A percentile compares a stretch with the other conserved stretches of the same genome.
Conservation (phyloP, 352 stramenopile genomes). For the Thraustochytrium sp. region DNA sequence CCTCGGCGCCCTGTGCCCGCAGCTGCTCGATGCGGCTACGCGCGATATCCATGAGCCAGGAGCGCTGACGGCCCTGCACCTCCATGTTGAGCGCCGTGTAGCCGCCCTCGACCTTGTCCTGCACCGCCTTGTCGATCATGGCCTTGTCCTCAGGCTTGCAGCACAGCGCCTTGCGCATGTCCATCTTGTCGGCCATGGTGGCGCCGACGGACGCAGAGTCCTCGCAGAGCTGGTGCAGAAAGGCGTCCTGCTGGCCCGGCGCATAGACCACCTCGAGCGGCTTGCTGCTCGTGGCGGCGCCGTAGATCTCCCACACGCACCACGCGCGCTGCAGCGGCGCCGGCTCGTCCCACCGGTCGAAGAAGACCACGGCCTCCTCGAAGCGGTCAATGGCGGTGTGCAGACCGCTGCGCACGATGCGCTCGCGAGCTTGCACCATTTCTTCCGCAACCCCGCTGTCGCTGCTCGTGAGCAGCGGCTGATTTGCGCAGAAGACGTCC, state of each 20-base stretch:
- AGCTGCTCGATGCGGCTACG: not conserved
- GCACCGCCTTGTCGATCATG: not conserved
- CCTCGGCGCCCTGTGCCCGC: not conserved
- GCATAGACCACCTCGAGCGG: not conserved
- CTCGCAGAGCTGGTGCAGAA: not conserved
- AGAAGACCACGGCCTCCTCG: not conserved
- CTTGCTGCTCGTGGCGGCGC: not conserved
- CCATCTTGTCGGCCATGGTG: not conserved
- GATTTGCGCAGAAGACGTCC: not conserved
- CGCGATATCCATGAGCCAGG: not conserved
- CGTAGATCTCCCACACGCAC: constrained; percentile 38
- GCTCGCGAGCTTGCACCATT: not conserved
- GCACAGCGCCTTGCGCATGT: not conserved
- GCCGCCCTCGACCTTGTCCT: not conserved
- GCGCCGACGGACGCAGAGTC: not conserved
- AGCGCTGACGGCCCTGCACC: not conserved
- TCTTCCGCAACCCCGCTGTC: not conserved
- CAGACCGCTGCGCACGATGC: not conserved
- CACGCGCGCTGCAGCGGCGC: not conserved
- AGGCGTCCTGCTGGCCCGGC: not conserved
- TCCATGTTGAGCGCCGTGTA: not conserved
- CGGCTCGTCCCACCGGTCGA: constrained; percentile 7
- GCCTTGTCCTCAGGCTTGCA: not conserved
- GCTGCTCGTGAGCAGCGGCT: not conserved
- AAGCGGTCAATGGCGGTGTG: not conserved